These are phyloP conservation scores for Fraxinus floribunda DNA, from an alignment of 305 asterid species.

Conservation along the genomic window DNA sequence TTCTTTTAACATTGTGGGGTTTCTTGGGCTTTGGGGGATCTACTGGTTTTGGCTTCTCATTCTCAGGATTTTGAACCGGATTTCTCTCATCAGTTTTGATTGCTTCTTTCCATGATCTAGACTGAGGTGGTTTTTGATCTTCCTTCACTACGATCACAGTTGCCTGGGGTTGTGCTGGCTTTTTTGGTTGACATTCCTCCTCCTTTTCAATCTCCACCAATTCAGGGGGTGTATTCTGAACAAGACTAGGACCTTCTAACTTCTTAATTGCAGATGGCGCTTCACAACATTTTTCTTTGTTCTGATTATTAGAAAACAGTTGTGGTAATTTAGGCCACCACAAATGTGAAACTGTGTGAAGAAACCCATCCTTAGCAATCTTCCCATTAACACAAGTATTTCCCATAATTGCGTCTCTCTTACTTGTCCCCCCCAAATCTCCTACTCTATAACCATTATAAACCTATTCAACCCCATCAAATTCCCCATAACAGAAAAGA, in stretches of 20 bases:
- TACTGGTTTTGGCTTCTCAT: constrained; percentile 17
- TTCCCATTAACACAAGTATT: constrained; percentile 42
- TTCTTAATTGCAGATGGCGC: constrained; percentile 14
- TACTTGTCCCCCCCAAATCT: background rate
- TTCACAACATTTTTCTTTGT: constrained; percentile 8
- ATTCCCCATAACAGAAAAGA: background rate
- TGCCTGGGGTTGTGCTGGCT: constrained; percentile 16
- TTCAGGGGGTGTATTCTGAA: constrained; percentile 38
- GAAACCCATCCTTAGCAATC: constrained; percentile 28
- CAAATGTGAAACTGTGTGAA: constrained; percentile 30
- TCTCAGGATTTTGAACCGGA: constrained; percentile 11
- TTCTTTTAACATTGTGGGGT: constrained; percentile 49
- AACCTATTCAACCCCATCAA: background rate
- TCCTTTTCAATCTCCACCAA: constrained; percentile 28
- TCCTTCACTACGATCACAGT: constrained; percentile 24
- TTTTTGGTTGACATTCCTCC: constrained; percentile 17
- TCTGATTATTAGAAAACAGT: constrained; percentile 19
- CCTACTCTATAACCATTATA: background rate
- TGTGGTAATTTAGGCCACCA: constrained; percentile 36
- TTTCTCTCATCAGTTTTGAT: constrained; percentile 27
- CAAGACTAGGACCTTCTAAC: constrained; percentile 8
- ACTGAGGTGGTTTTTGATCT: constrained; percentile 22
- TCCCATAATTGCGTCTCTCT: constrained; percentile 38
- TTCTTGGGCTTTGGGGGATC: constrained; percentile 28
- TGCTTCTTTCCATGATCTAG: constrained; percentile 26